Evolutionary conservation across 2,329 filamentous ascomycete species (phyloP).

Genomic region (Phyllosticta capitalensis): DNA sequence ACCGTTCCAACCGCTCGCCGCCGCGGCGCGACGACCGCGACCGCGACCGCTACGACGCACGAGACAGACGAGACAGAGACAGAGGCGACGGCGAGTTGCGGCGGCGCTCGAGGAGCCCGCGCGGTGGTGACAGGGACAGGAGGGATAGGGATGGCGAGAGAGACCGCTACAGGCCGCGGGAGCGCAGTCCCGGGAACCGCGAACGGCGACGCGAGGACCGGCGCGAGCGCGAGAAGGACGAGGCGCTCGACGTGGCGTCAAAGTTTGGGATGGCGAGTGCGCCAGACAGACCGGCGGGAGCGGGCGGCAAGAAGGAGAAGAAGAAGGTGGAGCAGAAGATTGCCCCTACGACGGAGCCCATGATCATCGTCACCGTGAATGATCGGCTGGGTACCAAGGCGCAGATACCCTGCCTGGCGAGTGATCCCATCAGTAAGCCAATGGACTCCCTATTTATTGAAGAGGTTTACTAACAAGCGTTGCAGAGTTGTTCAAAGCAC

Average conservation of each 20-base stretch:
- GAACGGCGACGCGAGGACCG: slow-evolving; percentile 9
- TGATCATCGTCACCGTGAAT: slow-evolving; percentile 92
- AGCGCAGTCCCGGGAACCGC: slow-evolving; percentile 4
- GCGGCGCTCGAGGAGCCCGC: not conserved
- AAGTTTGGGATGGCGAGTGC: slow-evolving; percentile 13
- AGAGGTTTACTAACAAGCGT: slow-evolving; percentile 12
- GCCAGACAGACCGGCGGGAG: slow-evolving; percentile 38
- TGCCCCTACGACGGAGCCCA: slow-evolving; percentile 50
- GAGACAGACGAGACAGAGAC: slow-evolving; percentile 31
- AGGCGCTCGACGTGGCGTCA: slow-evolving; percentile 2
- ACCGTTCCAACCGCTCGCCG: slow-evolving; percentile 18
- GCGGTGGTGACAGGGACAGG: slow-evolving; percentile 19
- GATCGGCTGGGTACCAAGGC: slow-evolving; percentile 95
- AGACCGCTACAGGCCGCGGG: slow-evolving; percentile 11
- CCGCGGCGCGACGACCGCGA: slow-evolving; percentile 40
- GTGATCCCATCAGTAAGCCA: slow-evolving; percentile 59
- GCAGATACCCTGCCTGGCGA: slow-evolving; percentile 78
- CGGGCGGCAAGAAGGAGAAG: slow-evolving; percentile 4
- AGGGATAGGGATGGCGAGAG: slow-evolving; percentile 12
- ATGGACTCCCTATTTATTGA: not conserved
- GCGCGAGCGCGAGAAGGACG: slow-evolving; percentile 19
- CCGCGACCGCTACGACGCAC: slow-evolving; percentile 33
- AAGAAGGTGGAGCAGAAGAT: slow-evolving; percentile 9
- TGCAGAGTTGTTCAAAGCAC: slow-evolving; percentile 69
- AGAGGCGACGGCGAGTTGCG: slow-evolving; percentile 23